Conservation (phyloP, 768 basidiomycete genomes). For the Pleurotus giganteus region DNA sequence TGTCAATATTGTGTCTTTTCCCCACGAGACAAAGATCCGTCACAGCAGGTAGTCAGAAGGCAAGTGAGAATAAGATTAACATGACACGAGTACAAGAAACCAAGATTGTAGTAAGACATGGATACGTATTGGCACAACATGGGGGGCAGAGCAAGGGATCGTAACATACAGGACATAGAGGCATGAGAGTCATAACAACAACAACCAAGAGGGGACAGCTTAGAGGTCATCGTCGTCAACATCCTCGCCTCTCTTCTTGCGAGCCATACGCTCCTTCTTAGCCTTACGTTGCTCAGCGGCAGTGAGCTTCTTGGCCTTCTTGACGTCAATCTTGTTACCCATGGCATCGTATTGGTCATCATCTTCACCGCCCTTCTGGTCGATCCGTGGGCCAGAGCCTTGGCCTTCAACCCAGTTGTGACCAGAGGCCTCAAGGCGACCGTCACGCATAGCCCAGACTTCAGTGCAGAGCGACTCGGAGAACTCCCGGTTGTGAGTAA, state of each 20-base stretch:
- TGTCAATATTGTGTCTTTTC: not conserved
- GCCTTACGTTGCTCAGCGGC: constrained; percentile 82
- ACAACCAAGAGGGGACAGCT: constrained; percentile 14
- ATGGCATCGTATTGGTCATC: constrained; percentile 93
- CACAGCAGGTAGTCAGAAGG: not conserved
- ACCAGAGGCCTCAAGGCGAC: constrained; percentile 92
- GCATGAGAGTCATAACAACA: constrained; percentile 4
- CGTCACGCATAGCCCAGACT: constrained; percentile 99
- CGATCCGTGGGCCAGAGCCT: constrained; percentile 91
- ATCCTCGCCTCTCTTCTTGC: constrained; percentile 86
- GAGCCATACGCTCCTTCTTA: constrained; percentile 96
- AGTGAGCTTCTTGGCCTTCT: constrained; percentile 86
- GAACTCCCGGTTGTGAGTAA: constrained; percentile 98
- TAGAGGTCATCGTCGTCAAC: constrained; percentile 65
- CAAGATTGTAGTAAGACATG: not conserved
- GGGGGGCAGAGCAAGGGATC: not conserved
- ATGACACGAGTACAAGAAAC: not conserved
- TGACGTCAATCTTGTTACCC: constrained; percentile 92
- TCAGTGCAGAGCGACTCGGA: constrained; percentile 97
- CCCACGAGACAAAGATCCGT: not conserved
- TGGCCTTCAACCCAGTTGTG: constrained; percentile 99
- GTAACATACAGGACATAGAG: not conserved
- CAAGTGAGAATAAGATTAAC: constrained; percentile 8
- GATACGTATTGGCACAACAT: constrained; percentile 6
- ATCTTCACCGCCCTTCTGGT: constrained; percentile 90